Conservation (phyloP, 345 rosid species). For the Rubroshorea leprosula region DNA sequence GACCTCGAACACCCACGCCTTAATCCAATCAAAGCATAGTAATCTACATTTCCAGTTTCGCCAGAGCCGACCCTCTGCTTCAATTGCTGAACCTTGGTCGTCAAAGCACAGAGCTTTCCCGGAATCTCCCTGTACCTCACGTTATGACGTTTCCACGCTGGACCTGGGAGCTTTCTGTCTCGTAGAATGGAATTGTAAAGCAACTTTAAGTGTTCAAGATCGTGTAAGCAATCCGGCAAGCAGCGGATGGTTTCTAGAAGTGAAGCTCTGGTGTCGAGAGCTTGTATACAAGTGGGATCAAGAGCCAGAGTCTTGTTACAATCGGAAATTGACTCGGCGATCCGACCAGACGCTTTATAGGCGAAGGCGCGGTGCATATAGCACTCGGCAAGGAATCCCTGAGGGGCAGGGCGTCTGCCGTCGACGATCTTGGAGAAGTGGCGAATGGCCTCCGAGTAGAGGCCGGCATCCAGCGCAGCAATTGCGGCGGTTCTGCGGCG, state of each 20-base stretch:
- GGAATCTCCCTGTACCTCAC: slow-evolving; percentile 87
- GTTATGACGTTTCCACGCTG: slow-evolving; percentile 85
- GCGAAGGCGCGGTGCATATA: slow-evolving; percentile 82
- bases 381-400: slow-evolving; percentile 84
- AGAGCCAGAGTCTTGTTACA: slow-evolving; percentile 89
- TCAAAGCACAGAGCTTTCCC: slow-evolving; percentile 61
- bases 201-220: slow-evolving; percentile 86
- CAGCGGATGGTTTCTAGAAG: slow-evolving; percentile 79
- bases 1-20: slow-evolving; percentile 84
- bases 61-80: slow-evolving; percentile 75
- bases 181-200: slow-evolving; percentile 80
- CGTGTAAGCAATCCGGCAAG: slow-evolving; percentile 84
- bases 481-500: slow-evolving; percentile 87
- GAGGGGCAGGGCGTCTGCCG: slow-evolving; percentile 82
- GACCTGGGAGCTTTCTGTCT: slow-evolving; percentile 88
- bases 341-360: slow-evolving; percentile 61
- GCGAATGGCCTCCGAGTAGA: slow-evolving; percentile 77
- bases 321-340: slow-evolving; percentile 83
- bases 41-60: slow-evolving; percentile 77
- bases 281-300: slow-evolving; percentile 72
- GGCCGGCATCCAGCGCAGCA: slow-evolving; percentile 83
- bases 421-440: slow-evolving; percentile 88
- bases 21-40: slow-evolving; percentile 72
- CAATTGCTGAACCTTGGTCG: slow-evolving; percentile 54
- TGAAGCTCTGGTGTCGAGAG: slow-evolving; percentile 81